Evolutionary conservation across 2,329 filamentous ascomycete species (phyloP).

Genomic region (Anthostomella pinea): DNA sequence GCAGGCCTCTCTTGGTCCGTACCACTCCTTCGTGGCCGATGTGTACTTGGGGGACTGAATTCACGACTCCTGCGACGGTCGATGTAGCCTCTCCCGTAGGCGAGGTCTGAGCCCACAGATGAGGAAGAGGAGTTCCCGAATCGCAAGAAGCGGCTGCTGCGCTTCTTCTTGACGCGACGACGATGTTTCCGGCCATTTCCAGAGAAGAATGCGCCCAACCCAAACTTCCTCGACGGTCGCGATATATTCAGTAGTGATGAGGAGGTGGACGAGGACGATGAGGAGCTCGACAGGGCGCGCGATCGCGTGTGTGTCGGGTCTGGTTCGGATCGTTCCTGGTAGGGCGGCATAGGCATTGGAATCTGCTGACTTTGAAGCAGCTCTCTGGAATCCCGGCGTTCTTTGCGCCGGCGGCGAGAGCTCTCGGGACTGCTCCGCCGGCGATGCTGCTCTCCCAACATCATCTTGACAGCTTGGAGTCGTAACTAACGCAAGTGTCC

Average conservation of each 20-base stretch:
- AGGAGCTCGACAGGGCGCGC: constrained; percentile 31
- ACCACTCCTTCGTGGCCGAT: constrained; percentile 11
- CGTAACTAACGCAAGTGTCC: constrained; percentile 18
- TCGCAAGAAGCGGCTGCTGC: constrained; percentile 49
- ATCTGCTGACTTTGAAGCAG: constrained; percentile 30
- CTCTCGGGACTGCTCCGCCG: constrained; percentile 56
- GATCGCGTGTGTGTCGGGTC: constrained; percentile 16
- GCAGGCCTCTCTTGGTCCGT: constrained; percentile 19
- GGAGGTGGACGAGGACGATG: constrained; percentile 50
- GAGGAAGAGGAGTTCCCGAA: constrained; percentile 65
- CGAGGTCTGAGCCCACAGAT: constrained; percentile 65
- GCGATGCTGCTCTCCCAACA: constrained; percentile 48
- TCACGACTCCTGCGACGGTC: constrained; percentile 36
- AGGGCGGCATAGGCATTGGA: constrained; percentile 16
- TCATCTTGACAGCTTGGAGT: constrained; percentile 40
- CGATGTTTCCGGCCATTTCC: constrained; percentile 51
- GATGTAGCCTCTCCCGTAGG: constrained; percentile 62
- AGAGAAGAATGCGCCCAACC: constrained; percentile 62
- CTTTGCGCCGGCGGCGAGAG: constrained; percentile 50
- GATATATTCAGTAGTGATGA: constrained; percentile 67
- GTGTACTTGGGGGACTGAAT: constrained; percentile 25
- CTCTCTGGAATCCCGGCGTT: constrained; percentile 41
- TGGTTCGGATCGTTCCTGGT: constrained; percentile 21
- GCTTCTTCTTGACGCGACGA: constrained; percentile 41
- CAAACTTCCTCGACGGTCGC: constrained; percentile 46